These are phyloP conservation scores for Fusarium musae DNA, from an alignment of 2,329 filamentous ascomycete species.

Conservation along the genomic window DNA sequence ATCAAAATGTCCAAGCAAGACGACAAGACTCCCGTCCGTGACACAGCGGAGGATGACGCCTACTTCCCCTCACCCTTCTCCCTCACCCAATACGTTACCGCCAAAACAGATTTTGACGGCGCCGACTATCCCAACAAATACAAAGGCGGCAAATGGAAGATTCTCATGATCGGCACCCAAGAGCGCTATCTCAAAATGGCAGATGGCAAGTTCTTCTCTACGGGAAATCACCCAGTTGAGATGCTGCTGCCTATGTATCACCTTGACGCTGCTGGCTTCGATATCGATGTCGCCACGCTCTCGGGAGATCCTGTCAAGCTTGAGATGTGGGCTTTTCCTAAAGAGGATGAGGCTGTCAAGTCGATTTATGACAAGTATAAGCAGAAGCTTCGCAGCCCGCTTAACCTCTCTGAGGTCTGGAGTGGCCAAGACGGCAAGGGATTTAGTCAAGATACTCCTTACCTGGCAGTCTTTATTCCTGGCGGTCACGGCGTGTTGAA, in stretches of 20 bases:
- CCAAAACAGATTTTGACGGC: conserved; percentile 3
- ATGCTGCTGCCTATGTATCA: conserved; percentile 6
- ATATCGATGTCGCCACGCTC: not conserved
- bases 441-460: not conserved
- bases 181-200: conserved; percentile 11
- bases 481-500: not conserved
- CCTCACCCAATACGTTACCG: not conserved
- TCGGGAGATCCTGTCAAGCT: not conserved
- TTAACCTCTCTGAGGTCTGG: not conserved
- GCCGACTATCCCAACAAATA: conserved; percentile 10
- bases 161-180: conserved; percentile 1
- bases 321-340: conserved; percentile 7
- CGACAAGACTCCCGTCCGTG: not conserved
- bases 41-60: conserved; percentile 3
- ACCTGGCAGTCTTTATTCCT: not conserved
- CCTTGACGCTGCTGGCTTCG: not conserved
- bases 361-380: not conserved
- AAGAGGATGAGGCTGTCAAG: conserved; percentile 2
- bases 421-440: not conserved
- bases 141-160: conserved; percentile 2
- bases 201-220: conserved; percentile 10
- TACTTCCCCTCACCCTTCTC: conserved; percentile 8
- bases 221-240: not conserved
- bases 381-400: not conserved
- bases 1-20: not conserved